Evolutionary conservation across 1,284 basidiomycete genomes (phyloP), one percentile per base, ranked within the genome.

Genomic region (Apiotrichum montevideense): DNA sequence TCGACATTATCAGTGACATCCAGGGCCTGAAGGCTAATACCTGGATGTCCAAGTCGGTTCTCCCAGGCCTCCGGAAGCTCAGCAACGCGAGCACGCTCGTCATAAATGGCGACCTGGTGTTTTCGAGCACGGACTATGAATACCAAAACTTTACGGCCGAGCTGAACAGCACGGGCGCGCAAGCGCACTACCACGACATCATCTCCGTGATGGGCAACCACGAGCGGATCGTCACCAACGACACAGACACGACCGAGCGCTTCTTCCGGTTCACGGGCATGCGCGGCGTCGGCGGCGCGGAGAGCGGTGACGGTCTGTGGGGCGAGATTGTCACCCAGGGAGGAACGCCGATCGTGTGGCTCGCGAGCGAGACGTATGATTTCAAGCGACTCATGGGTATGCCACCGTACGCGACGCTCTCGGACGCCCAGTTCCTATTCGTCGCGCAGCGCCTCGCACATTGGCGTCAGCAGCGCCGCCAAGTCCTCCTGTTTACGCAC

Each of bases 1-100:
- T 54, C 40, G 46, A 54, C 46, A 54, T 54, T n/a, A 49, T 54
- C 34, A 43, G 40, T 11, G 53, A 54, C 47, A 49, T 54, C 41
- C 53, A 54, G 34, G 53, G 53, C 33, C 10, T 29, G 15, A 14
- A 14, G 14, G 45, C 46, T 33, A 54, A 47, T 8, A 34, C 15
- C 11, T 39, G 39, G 46, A 54, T 54, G 53, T 14, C 40, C 34
- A 21, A 49, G 34, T 37, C 33, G 7, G 39, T 54, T 4, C 53
- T 54, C 2, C 53, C 46, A 4, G 53, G 53, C 0, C 15, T 54
- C 10, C 35, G 46, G 13, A 54, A 43, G 41, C 47, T 37, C 13
- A 21, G 37, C 8, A 43, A 54, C 33, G 46, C 53, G 5, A 35
- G 33, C 15, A 49, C 53, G 10, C 53, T 54, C 21, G 53, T 54